Percentiles rank a stretch among this genome's conserved stretches.
Conservation (phyloP, 108 stramenopile species). For the Ochromonas danica region DNA sequence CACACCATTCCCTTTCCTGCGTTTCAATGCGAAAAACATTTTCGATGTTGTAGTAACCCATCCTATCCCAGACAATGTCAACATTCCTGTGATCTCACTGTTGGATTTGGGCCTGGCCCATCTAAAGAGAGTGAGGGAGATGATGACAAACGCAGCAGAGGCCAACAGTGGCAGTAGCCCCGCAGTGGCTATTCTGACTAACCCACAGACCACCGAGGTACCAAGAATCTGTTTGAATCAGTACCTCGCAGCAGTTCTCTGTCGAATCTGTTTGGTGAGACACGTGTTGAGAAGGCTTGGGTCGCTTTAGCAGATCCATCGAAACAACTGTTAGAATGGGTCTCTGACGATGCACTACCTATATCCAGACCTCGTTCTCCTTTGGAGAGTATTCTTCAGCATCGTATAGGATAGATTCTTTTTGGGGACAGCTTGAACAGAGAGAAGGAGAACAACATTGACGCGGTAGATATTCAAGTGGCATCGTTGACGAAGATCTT, state of each 20-base stretch:
- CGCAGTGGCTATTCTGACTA: not conserved
- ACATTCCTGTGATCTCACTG: too few species aligned
- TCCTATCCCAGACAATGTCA: too few species aligned
- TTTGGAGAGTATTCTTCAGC: constrained; percentile 21
- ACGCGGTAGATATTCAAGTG: constrained; percentile 62
- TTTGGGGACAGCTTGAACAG: constrained; percentile 49
- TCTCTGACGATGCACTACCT: constrained; percentile 30
- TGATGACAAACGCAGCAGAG: too few species aligned
- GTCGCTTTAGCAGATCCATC: constrained; percentile 5
- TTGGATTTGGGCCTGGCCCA: too few species aligned
- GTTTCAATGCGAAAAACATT: too few species aligned
- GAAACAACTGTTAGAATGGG: not conserved
- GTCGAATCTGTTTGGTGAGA: constrained; percentile 21
- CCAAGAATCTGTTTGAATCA: constrained; percentile 45
- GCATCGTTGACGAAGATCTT: constrained; percentile 67
- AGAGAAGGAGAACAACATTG: constrained; percentile 49
- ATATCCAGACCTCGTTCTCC: constrained; percentile 22
- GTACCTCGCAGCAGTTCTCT: constrained; percentile 7
- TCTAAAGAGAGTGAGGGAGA: too few species aligned
- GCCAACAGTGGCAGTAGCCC: not conserved
- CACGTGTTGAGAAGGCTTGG: constrained; percentile 13
- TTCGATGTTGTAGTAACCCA: too few species aligned
- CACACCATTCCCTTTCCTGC: too few species aligned
- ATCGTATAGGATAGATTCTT: constrained; percentile 40
- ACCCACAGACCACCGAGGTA: not conserved